Conservation (phyloP, 2,329 filamentous ascomycete genomes). For the Hypoxylon sp. region DNA sequence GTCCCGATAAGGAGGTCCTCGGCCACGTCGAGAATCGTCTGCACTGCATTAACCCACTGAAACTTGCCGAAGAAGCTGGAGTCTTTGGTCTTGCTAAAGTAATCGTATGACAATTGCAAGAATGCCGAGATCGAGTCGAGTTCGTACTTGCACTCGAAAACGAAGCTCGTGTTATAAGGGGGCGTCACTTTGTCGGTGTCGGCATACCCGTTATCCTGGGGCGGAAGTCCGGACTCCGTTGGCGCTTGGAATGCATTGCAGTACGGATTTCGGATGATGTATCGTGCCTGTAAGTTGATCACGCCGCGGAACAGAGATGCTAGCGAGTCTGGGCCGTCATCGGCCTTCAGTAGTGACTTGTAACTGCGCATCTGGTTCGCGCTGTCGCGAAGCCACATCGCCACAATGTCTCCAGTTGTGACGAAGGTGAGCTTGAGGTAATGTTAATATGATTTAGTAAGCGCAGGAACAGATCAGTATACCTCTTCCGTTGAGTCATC, state of each 20-base stretch:
- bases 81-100: constrained; percentile 76
- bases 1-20: constrained; percentile 73
- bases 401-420: constrained; percentile 90
- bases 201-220: constrained; percentile 69
- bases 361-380: constrained; percentile 85
- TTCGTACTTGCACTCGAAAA: constrained; percentile 90
- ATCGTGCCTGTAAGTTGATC: constrained; percentile 82
- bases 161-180: constrained; percentile 73
- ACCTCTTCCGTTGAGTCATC: constrained; percentile 74
- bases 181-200: constrained; percentile 75
- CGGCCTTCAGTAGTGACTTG: constrained; percentile 71
- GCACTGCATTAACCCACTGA: constrained; percentile 77
- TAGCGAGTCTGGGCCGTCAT: constrained; percentile 68
- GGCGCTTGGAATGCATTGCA: constrained; percentile 97
- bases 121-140: constrained; percentile 85
- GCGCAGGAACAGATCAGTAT: constrained; percentile 67
- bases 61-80: constrained; percentile 75
- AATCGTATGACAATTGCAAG: constrained; percentile 79
- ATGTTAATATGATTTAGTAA: constrained; percentile 18
- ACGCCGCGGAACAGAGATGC: constrained; percentile 80
- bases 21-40: constrained; percentile 68
- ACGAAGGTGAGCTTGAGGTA: constrained; percentile 77
- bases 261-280: constrained; percentile 79
- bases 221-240: constrained; percentile 75
- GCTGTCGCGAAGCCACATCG: constrained; percentile 94